phyloP scores from a whole-genome alignment of 1,284 basidiomycete species.

The Hemileia vastatrix region DNA sequence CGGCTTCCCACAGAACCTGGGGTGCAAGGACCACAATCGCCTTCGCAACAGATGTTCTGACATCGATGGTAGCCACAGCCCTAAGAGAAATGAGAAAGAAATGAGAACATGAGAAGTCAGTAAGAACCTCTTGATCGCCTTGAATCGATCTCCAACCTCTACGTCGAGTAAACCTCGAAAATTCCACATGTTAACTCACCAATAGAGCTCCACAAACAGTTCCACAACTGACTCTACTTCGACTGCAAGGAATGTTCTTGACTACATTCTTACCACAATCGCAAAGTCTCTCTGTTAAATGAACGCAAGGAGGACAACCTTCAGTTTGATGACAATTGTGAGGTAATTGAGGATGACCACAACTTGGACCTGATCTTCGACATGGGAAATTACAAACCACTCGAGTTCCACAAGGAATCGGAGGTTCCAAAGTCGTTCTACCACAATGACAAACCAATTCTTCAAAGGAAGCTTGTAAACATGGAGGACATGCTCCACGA shows the following conservation, averaged over 20 bases:
- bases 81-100: no score
- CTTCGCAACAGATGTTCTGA: no score
- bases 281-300: constrained; percentile 12
- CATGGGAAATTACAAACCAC: constrained; percentile 9
- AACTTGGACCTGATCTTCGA: constrained; percentile 1
- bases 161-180: no score
- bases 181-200: no score
- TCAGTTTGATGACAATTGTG: constrained; percentile 17
- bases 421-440: constrained; percentile 12
- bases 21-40: no score
- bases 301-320: constrained; percentile 14
- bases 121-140: no score
- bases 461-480: constrained; percentile 17
- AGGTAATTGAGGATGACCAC: constrained; percentile 14
- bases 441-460: constrained; percentile 19
- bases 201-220: constrained; percentile 6
- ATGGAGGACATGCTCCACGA: constrained; percentile 15
- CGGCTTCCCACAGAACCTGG: no score
- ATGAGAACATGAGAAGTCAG: no score
- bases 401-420: constrained; percentile 14
- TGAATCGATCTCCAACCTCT: no score
- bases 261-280: constrained; percentile 13
- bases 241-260: constrained; percentile 16
- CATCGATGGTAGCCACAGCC: no score
- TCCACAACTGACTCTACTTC: constrained; percentile 14